Evolutionary conservation across 2,329 filamentous ascomycete species (phyloP).

Genomic region (Lojkania enalia): DNA sequence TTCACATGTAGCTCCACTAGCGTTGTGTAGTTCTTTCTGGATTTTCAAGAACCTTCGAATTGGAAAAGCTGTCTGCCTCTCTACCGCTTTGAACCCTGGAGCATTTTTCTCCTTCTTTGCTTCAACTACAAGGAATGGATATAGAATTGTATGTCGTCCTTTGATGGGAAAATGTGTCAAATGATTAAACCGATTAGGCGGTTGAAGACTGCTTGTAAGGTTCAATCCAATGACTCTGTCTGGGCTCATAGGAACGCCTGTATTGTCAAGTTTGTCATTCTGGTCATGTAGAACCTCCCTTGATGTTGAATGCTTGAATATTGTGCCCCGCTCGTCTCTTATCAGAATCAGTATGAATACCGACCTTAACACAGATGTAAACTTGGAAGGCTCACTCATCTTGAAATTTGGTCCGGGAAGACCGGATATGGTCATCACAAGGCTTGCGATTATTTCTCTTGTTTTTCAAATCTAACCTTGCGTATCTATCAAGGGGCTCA

Average conservation of each 20-base stretch:
- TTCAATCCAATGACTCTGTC: slow-evolving; percentile 17
- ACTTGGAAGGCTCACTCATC: too few species aligned
- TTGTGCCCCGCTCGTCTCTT: slow-evolving; percentile 4
- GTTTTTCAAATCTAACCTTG: neutral
- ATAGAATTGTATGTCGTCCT: slow-evolving; percentile 4
- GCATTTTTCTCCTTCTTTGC: slow-evolving; percentile 18
- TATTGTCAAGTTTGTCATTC: slow-evolving; percentile 1
- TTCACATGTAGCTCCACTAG: slow-evolving; percentile 1
- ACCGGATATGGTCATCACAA: too few species aligned
- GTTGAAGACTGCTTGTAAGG: neutral
- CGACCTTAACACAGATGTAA: too few species aligned
- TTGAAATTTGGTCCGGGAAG: neutral
- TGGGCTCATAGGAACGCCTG: slow-evolving; percentile 16
- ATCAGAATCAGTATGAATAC: too few species aligned
- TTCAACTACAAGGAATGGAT: slow-evolving; percentile 23
- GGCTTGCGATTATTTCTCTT: neutral
- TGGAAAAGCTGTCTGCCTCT: slow-evolving; percentile 21
- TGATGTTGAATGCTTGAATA: slow-evolving; percentile 8
- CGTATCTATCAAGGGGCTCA: neutral
- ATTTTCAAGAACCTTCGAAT: slow-evolving; percentile 16
- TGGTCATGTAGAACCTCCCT: slow-evolving; percentile 2
- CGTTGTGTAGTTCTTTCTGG: slow-evolving; percentile 11
- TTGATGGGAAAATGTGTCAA: slow-evolving; percentile 5
- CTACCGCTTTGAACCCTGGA: slow-evolving; percentile 16
- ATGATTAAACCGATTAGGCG: neutral